A percentile compares a stretch with the other conserved stretches of the same genome.
Conservation (phyloP, 306 rosid genomes). For the Styphnolobium japonicum region DNA sequence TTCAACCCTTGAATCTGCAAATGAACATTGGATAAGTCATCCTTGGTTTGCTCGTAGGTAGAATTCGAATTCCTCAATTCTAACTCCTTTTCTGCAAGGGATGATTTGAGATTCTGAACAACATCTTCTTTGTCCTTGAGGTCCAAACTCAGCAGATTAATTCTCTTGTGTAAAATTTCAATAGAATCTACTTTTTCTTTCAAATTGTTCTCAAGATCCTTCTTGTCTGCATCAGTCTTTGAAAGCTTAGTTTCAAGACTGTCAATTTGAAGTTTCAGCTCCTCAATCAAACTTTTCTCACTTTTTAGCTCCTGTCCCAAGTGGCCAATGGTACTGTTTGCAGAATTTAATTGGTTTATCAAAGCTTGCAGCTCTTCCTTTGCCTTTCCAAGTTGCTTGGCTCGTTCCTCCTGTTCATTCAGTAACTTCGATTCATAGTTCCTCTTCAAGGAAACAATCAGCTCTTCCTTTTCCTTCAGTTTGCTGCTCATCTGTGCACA, state of each 20-base stretch:
- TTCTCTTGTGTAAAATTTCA: constrained; percentile 31
- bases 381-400: constrained; percentile 61
- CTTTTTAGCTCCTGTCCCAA: constrained; percentile 62
- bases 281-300: constrained; percentile 54
- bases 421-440: constrained; percentile 62
- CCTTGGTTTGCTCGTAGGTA: constrained; percentile 45
- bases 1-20: constrained; percentile 60
- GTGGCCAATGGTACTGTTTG: constrained; percentile 45
- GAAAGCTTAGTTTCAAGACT: constrained; percentile 16
- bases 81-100: constrained; percentile 65
- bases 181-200: neutral
- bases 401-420: constrained; percentile 60
- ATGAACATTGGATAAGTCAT: constrained; percentile 43
- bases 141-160: constrained; percentile 48
- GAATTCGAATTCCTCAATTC: constrained; percentile 58
- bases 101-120: constrained; percentile 55
- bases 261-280: constrained; percentile 57
- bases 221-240: constrained; percentile 28
- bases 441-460: constrained; percentile 52
- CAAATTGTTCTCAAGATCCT: constrained; percentile 35
- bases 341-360: constrained; percentile 50
- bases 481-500: constrained; percentile 60
- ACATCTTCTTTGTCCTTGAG: constrained; percentile 54
- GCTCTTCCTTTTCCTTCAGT: constrained; percentile 73
- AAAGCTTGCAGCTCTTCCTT: constrained; percentile 64